A percentile compares a stretch with the other conserved stretches of the same genome.
Conservation (phyloP, 2,329 filamentous ascomycete genomes). For the Fusarium cicatricum region DNA sequence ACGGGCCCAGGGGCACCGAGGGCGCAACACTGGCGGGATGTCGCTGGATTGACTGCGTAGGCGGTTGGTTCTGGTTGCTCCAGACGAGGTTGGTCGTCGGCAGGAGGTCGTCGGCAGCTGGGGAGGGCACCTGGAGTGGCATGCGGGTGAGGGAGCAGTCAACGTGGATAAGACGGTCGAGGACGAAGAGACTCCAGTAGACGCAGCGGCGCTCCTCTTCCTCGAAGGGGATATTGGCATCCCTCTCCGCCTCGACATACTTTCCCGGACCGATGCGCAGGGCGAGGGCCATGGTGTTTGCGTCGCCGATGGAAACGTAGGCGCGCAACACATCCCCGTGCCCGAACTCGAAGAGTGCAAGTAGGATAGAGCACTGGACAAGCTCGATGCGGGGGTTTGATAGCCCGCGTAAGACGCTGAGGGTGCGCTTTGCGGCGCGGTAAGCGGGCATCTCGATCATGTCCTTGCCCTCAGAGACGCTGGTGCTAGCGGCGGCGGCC, state of each 20-base stretch:
- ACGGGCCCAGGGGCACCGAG: slow-evolving; percentile 45
- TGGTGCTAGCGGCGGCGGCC: slow-evolving; percentile 40
- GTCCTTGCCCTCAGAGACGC: slow-evolving; percentile 44
- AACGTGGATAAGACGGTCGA: slow-evolving; percentile 51
- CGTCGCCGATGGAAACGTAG: slow-evolving; percentile 54
- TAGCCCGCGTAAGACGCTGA: slow-evolving; percentile 48
- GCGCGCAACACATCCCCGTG: slow-evolving; percentile 53
- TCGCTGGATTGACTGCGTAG: slow-evolving; percentile 36
- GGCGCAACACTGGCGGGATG: slow-evolving; percentile 42
- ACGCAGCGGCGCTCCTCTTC: slow-evolving; percentile 52
- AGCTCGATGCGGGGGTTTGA: slow-evolving; percentile 50
- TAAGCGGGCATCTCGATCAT: slow-evolving; percentile 54
- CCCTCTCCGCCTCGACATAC: slow-evolving; percentile 44
- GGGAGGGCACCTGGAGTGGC: slow-evolving; percentile 48
- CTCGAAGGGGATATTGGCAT: slow-evolving; percentile 40
- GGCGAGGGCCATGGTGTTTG: slow-evolving; percentile 48
- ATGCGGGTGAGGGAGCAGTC: slow-evolving; percentile 45
- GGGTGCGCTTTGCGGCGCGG: slow-evolving; percentile 49
- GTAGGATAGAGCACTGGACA: slow-evolving; percentile 52
- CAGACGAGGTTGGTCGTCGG: slow-evolving; percentile 48
- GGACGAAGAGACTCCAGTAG: slow-evolving; percentile 55
- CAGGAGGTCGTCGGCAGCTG: slow-evolving; percentile 47
- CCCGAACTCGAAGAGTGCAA: slow-evolving; percentile 56
- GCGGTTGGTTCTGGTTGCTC: slow-evolving; percentile 37
- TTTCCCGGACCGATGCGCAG: slow-evolving; percentile 50